phyloP scores from a whole-genome alignment of 2,329 filamentous ascomycete species.

The Fusarium proliferatum region DNA sequence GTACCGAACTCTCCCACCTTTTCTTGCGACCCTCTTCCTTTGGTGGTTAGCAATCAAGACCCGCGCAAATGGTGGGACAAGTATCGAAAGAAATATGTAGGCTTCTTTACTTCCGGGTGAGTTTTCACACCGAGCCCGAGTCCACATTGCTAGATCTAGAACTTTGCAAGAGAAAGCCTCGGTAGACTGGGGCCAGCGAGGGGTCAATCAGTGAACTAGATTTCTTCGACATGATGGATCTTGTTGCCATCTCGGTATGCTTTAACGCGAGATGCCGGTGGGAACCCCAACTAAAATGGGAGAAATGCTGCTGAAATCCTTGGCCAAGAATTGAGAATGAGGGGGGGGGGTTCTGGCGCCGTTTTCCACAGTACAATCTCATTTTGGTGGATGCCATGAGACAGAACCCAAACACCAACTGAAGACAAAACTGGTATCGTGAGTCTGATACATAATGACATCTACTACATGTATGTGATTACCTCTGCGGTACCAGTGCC shows the following conservation, averaged over 20 bases:
- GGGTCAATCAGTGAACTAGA: constrained; percentile 12
- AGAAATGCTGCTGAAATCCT: not conserved
- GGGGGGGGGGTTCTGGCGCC: not conserved
- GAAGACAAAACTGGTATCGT: not conserved
- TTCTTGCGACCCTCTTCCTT: constrained; percentile 13
- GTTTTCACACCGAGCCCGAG: constrained; percentile 16
- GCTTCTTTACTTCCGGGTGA: constrained; percentile 1
- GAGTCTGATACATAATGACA: not conserved
- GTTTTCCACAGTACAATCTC: not conserved
- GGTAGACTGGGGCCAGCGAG: constrained; percentile 16
- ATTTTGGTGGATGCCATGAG: not conserved
- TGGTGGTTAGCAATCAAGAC: constrained; percentile 32
- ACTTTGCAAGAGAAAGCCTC: not conserved
- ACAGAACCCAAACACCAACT: constrained; percentile 1
- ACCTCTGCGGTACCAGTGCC: constrained; percentile 7
- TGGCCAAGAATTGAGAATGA: not conserved
- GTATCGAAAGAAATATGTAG: not conserved
- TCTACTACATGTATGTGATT: not conserved
- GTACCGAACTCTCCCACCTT: constrained; percentile 25
- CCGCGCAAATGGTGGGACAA: constrained; percentile 33
- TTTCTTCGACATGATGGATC: constrained; percentile 10
- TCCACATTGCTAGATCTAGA: constrained; percentile 4
- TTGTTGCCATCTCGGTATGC: constrained; percentile 32
- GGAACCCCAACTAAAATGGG: constrained; percentile 14
- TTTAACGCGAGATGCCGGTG: constrained; percentile 44